These are phyloP conservation scores for Tilletiaria anomala DNA, from an alignment of 1,284 basidiomycete genomes.

Conservation along the genomic window DNA sequence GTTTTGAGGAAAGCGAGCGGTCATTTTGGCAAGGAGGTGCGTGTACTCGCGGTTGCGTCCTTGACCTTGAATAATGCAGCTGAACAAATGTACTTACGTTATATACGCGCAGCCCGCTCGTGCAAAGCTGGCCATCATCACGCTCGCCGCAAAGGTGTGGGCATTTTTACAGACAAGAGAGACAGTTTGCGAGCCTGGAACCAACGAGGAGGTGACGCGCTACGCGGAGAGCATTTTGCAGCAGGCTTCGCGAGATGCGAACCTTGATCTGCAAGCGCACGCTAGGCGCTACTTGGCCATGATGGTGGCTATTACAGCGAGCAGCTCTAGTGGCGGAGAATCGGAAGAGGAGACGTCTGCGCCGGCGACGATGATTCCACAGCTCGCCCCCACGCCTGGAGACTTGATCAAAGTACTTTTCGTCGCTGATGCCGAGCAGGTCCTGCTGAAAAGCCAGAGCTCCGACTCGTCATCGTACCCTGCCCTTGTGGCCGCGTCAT, in stretches of 20 bases:
- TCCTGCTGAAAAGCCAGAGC: conserved; percentile 7
- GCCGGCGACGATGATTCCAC: conserved; percentile 5
- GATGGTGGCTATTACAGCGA: conserved; percentile 7
- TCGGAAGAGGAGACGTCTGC: not conserved
- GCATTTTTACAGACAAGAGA: conserved; percentile 10
- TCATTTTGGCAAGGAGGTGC: conserved; percentile 33
- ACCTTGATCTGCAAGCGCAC: conserved; percentile 30
- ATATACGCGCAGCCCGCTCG: too few relatives aligned
- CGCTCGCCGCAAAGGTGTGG: conserved; percentile 23
- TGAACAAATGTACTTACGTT: too few relatives aligned
- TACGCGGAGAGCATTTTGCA: conserved; percentile 13
- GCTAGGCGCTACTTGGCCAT: conserved; percentile 27
- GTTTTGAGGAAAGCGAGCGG: conserved; percentile 25
- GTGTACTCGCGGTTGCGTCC: too few relatives aligned
- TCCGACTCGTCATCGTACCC: not conserved
- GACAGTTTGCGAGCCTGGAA: not conserved
- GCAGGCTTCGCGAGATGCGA: conserved; percentile 19
- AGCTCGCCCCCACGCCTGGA: conserved; percentile 2
- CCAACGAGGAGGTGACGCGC: too few relatives aligned
- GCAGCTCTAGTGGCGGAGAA: too few relatives aligned
- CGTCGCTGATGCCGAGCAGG: conserved; percentile 7
- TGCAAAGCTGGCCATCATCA: conserved; percentile 25
- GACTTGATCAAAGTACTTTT: conserved; percentile 1
- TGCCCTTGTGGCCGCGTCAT: not conserved
- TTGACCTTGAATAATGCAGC: too few relatives aligned